Evolutionary conservation across 2,329 filamentous ascomycete genomes (phyloP).

Genomic region (Fusarium sp.): DNA sequence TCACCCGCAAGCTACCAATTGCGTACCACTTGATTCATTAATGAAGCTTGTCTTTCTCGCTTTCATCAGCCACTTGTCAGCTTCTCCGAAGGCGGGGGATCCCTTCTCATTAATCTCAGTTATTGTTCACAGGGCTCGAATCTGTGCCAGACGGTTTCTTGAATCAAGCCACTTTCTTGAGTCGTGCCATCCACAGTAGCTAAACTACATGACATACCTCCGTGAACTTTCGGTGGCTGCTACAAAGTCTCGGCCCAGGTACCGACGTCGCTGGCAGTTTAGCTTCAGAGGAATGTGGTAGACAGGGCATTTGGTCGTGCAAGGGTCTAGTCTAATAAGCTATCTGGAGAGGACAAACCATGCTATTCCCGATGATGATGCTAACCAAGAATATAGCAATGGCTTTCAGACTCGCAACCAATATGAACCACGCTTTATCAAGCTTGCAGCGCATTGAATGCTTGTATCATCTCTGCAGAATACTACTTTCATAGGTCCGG

Average conservation of each 20-base stretch:
- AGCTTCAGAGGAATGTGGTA: conserved; percentile 40
- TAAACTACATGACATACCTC: background rate
- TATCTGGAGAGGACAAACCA: background rate
- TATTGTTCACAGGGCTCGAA: background rate
- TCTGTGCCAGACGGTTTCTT: background rate
- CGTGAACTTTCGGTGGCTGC: conserved; percentile 3
- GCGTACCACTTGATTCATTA: conserved; percentile 17
- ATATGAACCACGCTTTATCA: background rate
- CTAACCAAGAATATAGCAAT: background rate
- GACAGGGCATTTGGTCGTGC: conserved; percentile 40
- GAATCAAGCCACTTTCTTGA: background rate
- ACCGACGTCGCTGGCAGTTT: conserved; percentile 35
- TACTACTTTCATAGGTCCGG: conserved; percentile 7
- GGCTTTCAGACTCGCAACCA: background rate
- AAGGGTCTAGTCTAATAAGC: conserved; percentile 28
- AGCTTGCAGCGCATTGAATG: background rate
- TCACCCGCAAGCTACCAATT: conserved; percentile 1
- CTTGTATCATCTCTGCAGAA: conserved; percentile 19
- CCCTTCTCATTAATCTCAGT: background rate
- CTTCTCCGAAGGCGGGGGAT: background rate
- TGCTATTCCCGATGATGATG: conserved; percentile 18
- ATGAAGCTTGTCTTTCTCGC: background rate
- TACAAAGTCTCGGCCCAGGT: conserved; percentile 24
- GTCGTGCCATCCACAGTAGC: background rate
- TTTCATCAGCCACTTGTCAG: background rate